Conservation (phyloP, 176 grass and related monocot genomes). For the Chrysopogon serrulatus region DNA sequence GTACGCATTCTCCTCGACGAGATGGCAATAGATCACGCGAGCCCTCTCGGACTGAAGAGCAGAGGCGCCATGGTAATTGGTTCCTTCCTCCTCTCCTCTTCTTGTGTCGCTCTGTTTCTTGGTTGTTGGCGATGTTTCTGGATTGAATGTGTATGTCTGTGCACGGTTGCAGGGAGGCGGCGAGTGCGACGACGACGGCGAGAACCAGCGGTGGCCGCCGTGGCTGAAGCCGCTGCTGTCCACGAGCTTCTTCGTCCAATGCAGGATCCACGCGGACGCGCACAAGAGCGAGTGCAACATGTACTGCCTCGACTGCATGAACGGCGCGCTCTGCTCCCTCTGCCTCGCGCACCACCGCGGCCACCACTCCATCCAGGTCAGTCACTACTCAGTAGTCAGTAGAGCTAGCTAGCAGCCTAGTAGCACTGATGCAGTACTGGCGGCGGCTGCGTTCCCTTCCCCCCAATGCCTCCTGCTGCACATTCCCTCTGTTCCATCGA, state of each 20-base stretch:
- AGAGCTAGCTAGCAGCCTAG: background rate
- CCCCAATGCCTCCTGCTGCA: background rate
- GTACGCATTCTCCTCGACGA: background rate
- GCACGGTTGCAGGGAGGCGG: background rate
- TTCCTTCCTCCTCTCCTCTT: background rate
- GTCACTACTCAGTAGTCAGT: no score
- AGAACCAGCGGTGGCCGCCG: conserved; percentile 68
- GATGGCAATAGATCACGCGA: conserved; percentile 68
- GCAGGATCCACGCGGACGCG: conserved; percentile 59
- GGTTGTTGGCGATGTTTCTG: background rate
- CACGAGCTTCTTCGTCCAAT: conserved; percentile 93
- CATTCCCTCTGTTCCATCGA: background rate
- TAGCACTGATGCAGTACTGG: background rate
- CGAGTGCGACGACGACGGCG: conserved; percentile 13
- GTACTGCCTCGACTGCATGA: conserved; percentile 91
- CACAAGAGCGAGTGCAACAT: conserved; percentile 98
- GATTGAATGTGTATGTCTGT: background rate
- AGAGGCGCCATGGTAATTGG: conserved; percentile 40
- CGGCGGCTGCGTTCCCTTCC: background rate
- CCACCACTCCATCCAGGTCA: conserved; percentile 89
- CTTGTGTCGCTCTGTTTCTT: background rate
- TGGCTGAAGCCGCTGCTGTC: conserved; percentile 88
- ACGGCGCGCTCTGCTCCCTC: conserved; percentile 81
- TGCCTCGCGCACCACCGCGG: conserved; percentile 71
- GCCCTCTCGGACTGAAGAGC: conserved; percentile 42